These are phyloP conservation scores for Smittium culicis DNA, from an alignment of 371 early-diverging fungal genomes.

Conservation along the genomic window DNA sequence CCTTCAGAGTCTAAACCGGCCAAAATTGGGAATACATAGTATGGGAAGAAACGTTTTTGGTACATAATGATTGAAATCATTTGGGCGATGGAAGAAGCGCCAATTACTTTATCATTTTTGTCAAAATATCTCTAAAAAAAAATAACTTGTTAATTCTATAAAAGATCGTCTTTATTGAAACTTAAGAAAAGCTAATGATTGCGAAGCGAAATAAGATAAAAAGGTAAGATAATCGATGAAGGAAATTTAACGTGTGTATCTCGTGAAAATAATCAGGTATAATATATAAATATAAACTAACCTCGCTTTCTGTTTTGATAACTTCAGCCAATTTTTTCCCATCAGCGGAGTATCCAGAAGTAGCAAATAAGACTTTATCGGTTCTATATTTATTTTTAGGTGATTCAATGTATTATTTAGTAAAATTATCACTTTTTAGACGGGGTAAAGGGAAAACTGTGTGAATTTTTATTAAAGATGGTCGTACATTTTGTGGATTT, in stretches of 20 bases:
- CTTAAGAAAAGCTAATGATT: not conserved
- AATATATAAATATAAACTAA: not conserved
- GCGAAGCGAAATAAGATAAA: not conserved
- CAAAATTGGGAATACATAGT: slow-evolving; percentile 83
- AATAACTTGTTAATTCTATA: too few species aligned
- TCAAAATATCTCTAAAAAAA: slow-evolving; percentile 68
- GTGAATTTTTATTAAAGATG: not conserved
- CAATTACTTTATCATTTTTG: slow-evolving; percentile 82
- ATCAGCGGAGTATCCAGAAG: slow-evolving; percentile 94
- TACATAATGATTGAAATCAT: slow-evolving; percentile 90
- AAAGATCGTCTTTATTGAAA: not conserved
- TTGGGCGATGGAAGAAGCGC: slow-evolving; percentile 79
- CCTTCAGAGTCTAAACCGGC: slow-evolving; percentile 85
- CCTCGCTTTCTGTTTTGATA: slow-evolving; percentile 36
- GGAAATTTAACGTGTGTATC: too few species aligned
- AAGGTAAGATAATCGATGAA: not conserved
- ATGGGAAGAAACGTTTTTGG: slow-evolving; percentile 94
- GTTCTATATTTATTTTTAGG: slow-evolving; percentile 17
- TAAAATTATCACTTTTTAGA: not conserved
- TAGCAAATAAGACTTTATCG: slow-evolving; percentile 76
- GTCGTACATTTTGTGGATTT: slow-evolving; percentile 64
- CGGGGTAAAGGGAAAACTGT: not conserved
- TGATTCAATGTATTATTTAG: not conserved
- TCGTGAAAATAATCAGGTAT: too few species aligned
- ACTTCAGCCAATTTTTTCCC: slow-evolving; percentile 70